Evolutionary conservation across 306 rosid species (phyloP), one percentile per base, ranked within the genome.

Genomic region (Cucumis sativus): DNA sequence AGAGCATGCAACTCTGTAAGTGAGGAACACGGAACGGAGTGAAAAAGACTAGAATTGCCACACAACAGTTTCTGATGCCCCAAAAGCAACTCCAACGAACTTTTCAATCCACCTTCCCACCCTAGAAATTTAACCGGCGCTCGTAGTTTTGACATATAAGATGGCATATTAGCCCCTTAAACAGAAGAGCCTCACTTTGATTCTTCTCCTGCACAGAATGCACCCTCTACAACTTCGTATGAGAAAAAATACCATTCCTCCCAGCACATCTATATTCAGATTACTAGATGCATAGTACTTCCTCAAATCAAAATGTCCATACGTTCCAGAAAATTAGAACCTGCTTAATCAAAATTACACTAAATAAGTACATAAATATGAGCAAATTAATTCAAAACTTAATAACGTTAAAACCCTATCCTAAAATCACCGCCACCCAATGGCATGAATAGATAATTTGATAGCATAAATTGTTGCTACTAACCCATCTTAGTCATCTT

Each of bases 101-200:
- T 88, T 40, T 61, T 82, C 40, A 84, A 55, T 79, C 82, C 85
- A 39, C 68, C 83, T 80, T 91, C 96, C 82, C 84, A 79, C 83
- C 93, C 89, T 18, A 79, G 79, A 84, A 85, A 18, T 82, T 77
- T 85, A 37, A 89, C 77, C 0, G 87, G 84, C 54, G 84, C 71
- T 84, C 88, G 84, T 30, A 92, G 58, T 78, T 85, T 87, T 10
- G 88, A 91, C 80, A 89, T 83, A 80, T 86, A 77, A 14, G 96
- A 85, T 82, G 96, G 93, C 99, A 96, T 96, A 79, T 91, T 92
- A 90, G 75, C 86, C 89, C 79, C 87, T 84, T 55, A 83, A 72
- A 80, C 77, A 79, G 37, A 81, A 78, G 47, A 70, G 69, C 76
- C 78, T 72, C 35, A 69, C 81, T 78, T 80, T 86, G 62, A 75